Evolutionary conservation across 306 rosid genomes (phyloP).

Genomic region (Corylus heterophylla): DNA sequence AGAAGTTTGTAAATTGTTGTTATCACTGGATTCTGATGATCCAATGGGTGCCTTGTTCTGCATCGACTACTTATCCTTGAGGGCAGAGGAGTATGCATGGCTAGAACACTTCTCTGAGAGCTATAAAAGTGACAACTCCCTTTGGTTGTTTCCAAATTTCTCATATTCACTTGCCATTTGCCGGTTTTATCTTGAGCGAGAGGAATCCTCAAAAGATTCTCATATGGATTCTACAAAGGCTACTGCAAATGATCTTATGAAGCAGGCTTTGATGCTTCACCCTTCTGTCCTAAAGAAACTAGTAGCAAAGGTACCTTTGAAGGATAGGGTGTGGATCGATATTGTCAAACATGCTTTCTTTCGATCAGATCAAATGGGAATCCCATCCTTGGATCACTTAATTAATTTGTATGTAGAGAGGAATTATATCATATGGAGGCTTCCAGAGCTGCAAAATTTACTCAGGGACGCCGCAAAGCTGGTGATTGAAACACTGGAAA

Average conservation of each 20-base stretch:
- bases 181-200: conserved; percentile 75
- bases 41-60: conserved; percentile 93
- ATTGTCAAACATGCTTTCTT: conserved; percentile 63
- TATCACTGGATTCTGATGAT: conserved; percentile 86
- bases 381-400: conserved; percentile 82
- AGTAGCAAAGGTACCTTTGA: conserved; percentile 84
- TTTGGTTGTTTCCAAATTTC: conserved; percentile 92
- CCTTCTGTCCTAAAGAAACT: conserved; percentile 78
- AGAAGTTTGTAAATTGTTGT: conserved; percentile 90
- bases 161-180: conserved; percentile 86
- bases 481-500: conserved; percentile 63
- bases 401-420: conserved; percentile 80
- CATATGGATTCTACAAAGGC: conserved; percentile 44
- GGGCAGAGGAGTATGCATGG: conserved; percentile 95
- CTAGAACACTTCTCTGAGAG: conserved; percentile 81
- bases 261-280: conserved; percentile 97
- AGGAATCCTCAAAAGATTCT: conserved; percentile 42
- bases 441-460: conserved; percentile 82
- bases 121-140: conserved; percentile 74
- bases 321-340: conserved; percentile 74
- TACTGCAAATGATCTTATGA: conserved; percentile 77
- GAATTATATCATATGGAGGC: conserved; percentile 87
- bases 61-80: conserved; percentile 79
- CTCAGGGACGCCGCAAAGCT: conserved; percentile 63
- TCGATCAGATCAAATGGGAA: conserved; percentile 63